phyloP scores from a whole-genome alignment of 768 basidiomycete genomes.

The Cystofilobasidium capitatum region DNA sequence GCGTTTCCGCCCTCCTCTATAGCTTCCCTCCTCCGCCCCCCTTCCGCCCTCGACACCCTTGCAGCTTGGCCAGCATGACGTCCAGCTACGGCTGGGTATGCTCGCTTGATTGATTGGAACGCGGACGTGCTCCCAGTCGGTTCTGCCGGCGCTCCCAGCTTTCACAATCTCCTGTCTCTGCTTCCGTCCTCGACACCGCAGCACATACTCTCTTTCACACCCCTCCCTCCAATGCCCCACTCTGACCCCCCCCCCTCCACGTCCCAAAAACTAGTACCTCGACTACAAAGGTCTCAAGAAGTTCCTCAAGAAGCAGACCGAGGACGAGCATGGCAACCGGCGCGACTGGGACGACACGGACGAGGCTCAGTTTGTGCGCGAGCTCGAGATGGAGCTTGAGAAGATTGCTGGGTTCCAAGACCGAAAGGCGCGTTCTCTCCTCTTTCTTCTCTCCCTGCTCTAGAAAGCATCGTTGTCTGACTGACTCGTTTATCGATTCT shows the following conservation, averaged over 20 bases:
- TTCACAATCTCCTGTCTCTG: neutral
- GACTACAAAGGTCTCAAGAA: slow-evolving; percentile 83
- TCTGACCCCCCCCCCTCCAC: neutral
- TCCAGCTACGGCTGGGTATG: neutral
- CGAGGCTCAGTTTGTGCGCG: slow-evolving; percentile 67
- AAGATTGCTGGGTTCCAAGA: slow-evolving; percentile 93
- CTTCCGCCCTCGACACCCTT: neutral
- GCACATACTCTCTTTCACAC: neutral
- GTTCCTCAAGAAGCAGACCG: slow-evolving; percentile 21
- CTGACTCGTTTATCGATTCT: neutral
- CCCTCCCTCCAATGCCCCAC: neutral
- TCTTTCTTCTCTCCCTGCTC: neutral
- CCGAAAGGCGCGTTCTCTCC: slow-evolving; percentile 53
- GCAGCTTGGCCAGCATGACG: neutral
- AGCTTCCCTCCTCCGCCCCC: neutral
- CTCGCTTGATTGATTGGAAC: neutral
- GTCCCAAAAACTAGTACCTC: slow-evolving; percentile 57
- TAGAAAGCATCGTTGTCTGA: neutral
- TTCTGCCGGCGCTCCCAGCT: neutral
- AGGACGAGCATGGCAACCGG: neutral
- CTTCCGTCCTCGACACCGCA: neutral
- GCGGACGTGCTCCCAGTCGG: neutral
- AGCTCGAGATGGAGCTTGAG: slow-evolving; percentile 76
- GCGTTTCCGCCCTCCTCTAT: neutral
- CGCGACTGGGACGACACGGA: slow-evolving; percentile 64